Evolutionary conservation across 192 early-diverging fungal genomes (phyloP).

Genomic region (Kappamyces sp.): DNA sequence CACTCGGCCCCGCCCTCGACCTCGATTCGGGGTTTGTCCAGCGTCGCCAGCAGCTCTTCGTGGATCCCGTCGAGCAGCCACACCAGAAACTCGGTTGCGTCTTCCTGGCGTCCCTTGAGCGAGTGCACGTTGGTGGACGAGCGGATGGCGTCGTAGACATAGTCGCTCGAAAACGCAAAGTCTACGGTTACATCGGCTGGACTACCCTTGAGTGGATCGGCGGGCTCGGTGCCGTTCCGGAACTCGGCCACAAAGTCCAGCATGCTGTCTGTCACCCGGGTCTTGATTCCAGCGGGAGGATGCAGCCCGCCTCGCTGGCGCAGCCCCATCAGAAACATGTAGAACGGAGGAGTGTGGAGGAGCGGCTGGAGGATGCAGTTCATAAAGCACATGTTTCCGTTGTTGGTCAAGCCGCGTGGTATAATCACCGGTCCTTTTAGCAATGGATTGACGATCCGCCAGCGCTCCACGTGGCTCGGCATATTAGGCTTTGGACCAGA

Average conservation of each 20-base stretch:
- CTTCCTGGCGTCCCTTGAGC: conserved; percentile 89
- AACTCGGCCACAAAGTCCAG: conserved; percentile 23
- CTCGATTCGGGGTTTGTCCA: conserved; percentile 15
- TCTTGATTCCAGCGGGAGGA: conserved; percentile 26
- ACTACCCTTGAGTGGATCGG: background rate
- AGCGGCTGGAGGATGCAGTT: conserved; percentile 95
- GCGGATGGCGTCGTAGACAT: conserved; percentile 85
- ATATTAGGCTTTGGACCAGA: too few species aligned
- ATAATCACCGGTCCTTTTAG: conserved; percentile 26
- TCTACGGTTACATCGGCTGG: conserved; percentile 14
- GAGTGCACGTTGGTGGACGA: conserved; percentile 74
- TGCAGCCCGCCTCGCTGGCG: conserved; percentile 30
- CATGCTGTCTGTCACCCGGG: conserved; percentile 83
- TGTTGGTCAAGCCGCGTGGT: conserved; percentile 92
- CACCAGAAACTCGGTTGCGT: conserved; percentile 93
- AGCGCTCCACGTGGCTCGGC: background rate
- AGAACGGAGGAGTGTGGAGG: conserved; percentile 87
- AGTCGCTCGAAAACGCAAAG: conserved; percentile 79
- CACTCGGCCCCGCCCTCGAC: conserved; percentile 48
- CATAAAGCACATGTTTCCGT: conserved; percentile 98
- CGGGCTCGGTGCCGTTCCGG: conserved; percentile 14
- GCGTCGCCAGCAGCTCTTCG: conserved; percentile 62
- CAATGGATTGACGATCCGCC: background rate
- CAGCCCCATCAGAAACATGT: conserved; percentile 62
- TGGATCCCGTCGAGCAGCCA: conserved; percentile 92